These are phyloP conservation scores for Delphinella strobiligena DNA, from an alignment of 2,329 filamentous ascomycete genomes.

Conservation along the genomic window DNA sequence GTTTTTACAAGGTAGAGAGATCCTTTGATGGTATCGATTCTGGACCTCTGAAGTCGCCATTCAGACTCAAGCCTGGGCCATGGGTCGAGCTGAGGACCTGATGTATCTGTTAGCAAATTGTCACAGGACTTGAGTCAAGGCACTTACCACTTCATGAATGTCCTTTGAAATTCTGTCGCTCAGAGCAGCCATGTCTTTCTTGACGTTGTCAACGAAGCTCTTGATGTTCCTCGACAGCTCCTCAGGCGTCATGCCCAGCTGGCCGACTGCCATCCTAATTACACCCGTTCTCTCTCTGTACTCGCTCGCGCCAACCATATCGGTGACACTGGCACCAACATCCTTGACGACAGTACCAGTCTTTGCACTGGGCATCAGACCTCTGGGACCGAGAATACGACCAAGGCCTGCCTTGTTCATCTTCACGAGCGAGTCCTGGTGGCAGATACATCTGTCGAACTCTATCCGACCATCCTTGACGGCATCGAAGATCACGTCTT, in stretches of 20 bases:
- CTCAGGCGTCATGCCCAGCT: constrained; percentile 78
- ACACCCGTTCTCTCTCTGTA: constrained; percentile 81
- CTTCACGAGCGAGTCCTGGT: constrained; percentile 62
- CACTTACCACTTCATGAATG: constrained; percentile 55
- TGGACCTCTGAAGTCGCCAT: constrained; percentile 58
- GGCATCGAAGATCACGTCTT: constrained; percentile 71
- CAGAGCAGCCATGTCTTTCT: constrained; percentile 59
- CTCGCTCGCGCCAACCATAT: constrained; percentile 71
- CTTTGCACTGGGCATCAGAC: constrained; percentile 85
- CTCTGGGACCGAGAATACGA: constrained; percentile 72
- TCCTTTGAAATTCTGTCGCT: constrained; percentile 57
- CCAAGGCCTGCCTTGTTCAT: constrained; percentile 73
- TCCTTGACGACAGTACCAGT: constrained; percentile 80
- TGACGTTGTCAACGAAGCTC: constrained; percentile 61
- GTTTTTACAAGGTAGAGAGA: constrained; percentile 9
- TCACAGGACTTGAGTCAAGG: background rate
- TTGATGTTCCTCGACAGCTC: constrained; percentile 77
- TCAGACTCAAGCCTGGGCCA: constrained; percentile 76
- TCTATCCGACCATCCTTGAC: constrained; percentile 66
- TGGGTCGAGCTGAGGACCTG: constrained; percentile 76
- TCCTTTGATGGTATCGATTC: constrained; percentile 38
- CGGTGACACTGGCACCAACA: constrained; percentile 60
- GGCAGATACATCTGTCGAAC: constrained; percentile 84
- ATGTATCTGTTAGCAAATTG: constrained; percentile 34
- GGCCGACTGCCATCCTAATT: constrained; percentile 79